Evolutionary conservation across 768 basidiomycete genomes (phyloP).

Genomic region (Boletus sensibilis): DNA sequence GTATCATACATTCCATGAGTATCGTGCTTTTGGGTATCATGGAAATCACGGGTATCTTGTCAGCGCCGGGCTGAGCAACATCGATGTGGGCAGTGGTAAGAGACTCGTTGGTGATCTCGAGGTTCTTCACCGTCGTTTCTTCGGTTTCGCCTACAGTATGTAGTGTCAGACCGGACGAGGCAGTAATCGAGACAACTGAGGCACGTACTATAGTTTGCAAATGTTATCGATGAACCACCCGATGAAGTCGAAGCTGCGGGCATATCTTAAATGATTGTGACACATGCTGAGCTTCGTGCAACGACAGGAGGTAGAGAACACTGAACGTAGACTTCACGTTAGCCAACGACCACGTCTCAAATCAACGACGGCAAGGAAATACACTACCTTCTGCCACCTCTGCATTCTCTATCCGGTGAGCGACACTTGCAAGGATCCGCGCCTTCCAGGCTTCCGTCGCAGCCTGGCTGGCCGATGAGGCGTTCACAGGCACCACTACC

Average conservation of each 20-base stretch:
- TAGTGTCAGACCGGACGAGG: background rate
- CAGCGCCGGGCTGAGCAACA: constrained; percentile 5
- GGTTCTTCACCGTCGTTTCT: constrained; percentile 1
- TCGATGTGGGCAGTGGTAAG: background rate
- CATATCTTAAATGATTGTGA: background rate
- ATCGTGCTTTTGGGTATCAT: constrained; percentile 4
- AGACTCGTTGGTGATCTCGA: background rate
- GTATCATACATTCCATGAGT: constrained; percentile 1
- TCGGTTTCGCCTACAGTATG: background rate
- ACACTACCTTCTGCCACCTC: constrained; percentile 6
- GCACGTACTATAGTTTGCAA: constrained; percentile 4
- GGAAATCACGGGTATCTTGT: constrained; percentile 3
- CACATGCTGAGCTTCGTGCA: background rate
- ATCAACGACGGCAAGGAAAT: background rate
- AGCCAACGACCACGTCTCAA: background rate
- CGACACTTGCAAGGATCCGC: constrained; percentile 1
- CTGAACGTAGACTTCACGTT: background rate
- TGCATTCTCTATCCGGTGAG: background rate
- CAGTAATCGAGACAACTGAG: background rate
- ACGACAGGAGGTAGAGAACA: background rate
- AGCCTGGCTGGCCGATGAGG: background rate
- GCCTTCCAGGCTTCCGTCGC: too few species aligned
- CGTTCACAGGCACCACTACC: background rate
- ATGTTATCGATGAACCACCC: background rate
- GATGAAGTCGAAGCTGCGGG: too few species aligned